phyloP scores from a whole-genome alignment of 768 basidiomycete genomes.

The Lactarius sp. region DNA sequence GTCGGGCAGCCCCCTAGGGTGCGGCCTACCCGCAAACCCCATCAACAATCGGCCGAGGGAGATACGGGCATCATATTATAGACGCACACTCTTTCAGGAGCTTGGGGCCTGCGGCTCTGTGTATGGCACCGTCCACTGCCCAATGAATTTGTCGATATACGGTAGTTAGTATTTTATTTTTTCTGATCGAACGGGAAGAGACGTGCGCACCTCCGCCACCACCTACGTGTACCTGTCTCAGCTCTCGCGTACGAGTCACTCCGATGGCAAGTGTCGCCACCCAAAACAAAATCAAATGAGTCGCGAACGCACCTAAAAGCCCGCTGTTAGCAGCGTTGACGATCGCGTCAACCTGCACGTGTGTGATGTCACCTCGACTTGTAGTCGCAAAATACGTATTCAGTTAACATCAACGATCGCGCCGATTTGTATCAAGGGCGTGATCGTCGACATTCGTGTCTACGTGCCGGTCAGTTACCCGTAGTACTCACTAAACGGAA shows the following conservation, averaged over 20 bases:
- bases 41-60: not conserved
- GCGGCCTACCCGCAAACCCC: constrained; percentile 37
- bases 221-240: constrained; percentile 37
- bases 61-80: not conserved
- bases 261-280: not conserved
- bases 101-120: constrained; percentile 62
- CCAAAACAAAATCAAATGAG: not conserved
- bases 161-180: not conserved
- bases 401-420: too few species aligned
- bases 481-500: constrained; percentile 57
- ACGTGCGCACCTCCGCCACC: constrained; percentile 64
- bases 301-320: constrained; percentile 50
- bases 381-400: not conserved
- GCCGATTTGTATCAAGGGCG: too few species aligned
- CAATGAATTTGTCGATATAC: constrained; percentile 3
- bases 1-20: constrained; percentile 61
- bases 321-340: constrained; percentile 80
- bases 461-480: not conserved
- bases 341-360: constrained; percentile 62
- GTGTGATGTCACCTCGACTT: constrained; percentile 83
- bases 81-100: constrained; percentile 62
- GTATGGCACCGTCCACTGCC: constrained; percentile 79
- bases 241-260: not conserved
- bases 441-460: too few species aligned
- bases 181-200: not conserved